Evolutionary conservation across 225 moss, liverwort and hornwort genomes (phyloP).

Genomic region (Pseudisothecium myosuroides): DNA sequence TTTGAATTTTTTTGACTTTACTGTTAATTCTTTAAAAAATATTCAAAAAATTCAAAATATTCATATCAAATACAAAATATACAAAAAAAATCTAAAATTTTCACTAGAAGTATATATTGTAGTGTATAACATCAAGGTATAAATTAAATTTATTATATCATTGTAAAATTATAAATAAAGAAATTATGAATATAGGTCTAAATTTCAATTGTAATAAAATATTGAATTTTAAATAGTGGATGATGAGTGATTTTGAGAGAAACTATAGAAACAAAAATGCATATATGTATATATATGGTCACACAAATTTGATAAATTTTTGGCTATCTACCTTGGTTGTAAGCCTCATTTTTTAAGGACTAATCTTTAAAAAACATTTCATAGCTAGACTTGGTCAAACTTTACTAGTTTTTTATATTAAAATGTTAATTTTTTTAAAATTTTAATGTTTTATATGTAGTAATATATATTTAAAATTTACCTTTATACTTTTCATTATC

Average conservation of each 20-base stretch:
- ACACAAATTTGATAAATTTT: background rate
- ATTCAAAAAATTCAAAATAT: background rate
- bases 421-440: too few relatives aligned
- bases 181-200: background rate
- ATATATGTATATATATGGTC: background rate
- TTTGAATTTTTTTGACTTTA: background rate
- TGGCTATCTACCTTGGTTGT: background rate
- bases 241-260: background rate
- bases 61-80: background rate
- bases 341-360: background rate
- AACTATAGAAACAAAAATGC: accelerated
- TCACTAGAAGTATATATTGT: background rate
- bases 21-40: too few relatives aligned
- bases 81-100: background rate
- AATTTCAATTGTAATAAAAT: background rate
- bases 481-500: background rate
- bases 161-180: background rate
- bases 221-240: too few relatives aligned
- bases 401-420: background rate
- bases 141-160: background rate
- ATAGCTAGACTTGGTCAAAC: accelerated
- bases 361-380: background rate
- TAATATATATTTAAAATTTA: background rate
- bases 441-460: background rate
- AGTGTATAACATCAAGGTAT: background rate